These are phyloP conservation scores for Uronychia setigera DNA, from an alignment of 73 alveolate species.

Conservation along the genomic window DNA sequence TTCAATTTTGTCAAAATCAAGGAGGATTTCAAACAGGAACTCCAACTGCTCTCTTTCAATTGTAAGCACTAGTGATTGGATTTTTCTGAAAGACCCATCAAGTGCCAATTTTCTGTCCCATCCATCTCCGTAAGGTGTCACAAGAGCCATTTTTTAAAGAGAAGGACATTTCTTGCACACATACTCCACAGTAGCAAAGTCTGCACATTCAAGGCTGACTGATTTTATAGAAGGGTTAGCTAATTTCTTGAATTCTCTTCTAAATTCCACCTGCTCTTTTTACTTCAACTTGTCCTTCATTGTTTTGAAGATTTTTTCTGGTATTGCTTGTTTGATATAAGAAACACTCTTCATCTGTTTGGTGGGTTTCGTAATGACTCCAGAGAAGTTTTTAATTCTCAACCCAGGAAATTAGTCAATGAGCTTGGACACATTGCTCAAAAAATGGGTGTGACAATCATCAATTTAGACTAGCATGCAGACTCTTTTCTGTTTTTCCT, in stretches of 20 bases:
- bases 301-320: no score
- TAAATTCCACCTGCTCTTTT: neutral
- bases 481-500: no score
- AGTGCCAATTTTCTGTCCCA: neutral
- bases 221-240: neutral
- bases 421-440: no score
- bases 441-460: no score
- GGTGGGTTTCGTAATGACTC: slow-evolving; percentile 1
- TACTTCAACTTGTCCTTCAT: neutral
- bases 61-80: neutral
- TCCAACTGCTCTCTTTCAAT: neutral
- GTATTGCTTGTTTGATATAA: neutral
- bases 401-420: neutral
- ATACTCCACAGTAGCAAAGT: neutral
- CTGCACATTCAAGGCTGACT: neutral
- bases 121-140: neutral
- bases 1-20: neutral
- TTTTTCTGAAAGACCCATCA: neutral
- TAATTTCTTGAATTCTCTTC: neutral
- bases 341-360: neutral
- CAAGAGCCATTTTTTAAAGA: neutral
- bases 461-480: no score
- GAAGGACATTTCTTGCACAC: neutral
- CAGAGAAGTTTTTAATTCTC: neutral
- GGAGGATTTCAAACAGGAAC: neutral